phyloP scores from a whole-genome alignment of 2,329 filamentous ascomycete species.

The Cryphonectria radicalis region DNA sequence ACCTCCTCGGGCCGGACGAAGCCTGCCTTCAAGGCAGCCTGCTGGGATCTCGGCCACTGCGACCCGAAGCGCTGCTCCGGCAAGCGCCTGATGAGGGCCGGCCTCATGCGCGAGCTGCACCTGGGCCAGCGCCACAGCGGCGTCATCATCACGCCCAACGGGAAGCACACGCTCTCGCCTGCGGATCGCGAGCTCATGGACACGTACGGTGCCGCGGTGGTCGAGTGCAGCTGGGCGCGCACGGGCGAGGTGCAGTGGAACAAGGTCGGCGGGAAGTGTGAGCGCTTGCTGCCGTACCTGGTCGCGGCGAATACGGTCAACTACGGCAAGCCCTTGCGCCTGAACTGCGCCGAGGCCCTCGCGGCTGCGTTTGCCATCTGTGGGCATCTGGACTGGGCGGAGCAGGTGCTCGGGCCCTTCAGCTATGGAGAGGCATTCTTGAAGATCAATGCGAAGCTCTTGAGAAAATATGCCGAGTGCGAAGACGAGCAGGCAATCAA shows the following conservation, averaged over 20 bases:
- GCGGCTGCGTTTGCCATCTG: conserved; percentile 94
- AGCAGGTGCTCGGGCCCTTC: conserved; percentile 80
- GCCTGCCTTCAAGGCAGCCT: conserved; percentile 83
- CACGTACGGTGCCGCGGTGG: conserved; percentile 89
- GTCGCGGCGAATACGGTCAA: conserved; percentile 97
- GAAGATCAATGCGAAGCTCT: conserved; percentile 81
- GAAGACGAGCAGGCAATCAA: conserved; percentile 82
- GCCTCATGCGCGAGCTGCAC: conserved; percentile 90
- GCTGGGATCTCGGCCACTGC: conserved; percentile 97
- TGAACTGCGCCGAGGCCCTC: conserved; percentile 95
- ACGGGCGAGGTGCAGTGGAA: conserved; percentile 89
- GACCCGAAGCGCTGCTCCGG: conserved; percentile 96
- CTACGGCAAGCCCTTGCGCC: conserved; percentile 91
- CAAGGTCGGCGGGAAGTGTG: conserved; percentile 91
- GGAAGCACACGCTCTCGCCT: conserved; percentile 80
- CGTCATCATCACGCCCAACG: conserved; percentile 94
- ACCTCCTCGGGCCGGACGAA: conserved; percentile 37
- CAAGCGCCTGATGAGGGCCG: conserved; percentile 89
- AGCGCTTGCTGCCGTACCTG: conserved; percentile 88
- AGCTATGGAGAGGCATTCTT: conserved; percentile 87
- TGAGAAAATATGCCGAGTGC: conserved; percentile 86
- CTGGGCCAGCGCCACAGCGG: conserved; percentile 90
- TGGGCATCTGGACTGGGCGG: conserved; percentile 88
- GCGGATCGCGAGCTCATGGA: conserved; percentile 83
- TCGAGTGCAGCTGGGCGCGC: conserved; percentile 96